Evolutionary conservation across 192 early-diverging fungal species (phyloP), one percentile per base, ranked within the genome.

Genomic region (Backusella mclennaniae): DNA sequence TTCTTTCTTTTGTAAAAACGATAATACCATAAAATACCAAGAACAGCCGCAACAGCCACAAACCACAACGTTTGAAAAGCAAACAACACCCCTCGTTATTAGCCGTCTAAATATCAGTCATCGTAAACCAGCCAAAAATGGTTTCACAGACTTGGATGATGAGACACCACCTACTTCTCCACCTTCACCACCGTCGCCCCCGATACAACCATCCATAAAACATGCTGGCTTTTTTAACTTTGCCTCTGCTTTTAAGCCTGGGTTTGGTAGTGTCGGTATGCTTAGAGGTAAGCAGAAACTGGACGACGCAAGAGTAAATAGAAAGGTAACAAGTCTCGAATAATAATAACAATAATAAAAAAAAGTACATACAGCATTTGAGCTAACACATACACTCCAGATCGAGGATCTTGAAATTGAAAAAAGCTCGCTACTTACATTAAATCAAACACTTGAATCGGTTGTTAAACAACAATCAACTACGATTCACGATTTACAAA

Each of bases 391-490:
- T 6, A 33, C 7, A 68, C 29, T 70, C 26, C 21, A 77, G 76
- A 72, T 77, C 35, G 69, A 70, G 8, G 76, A 77, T 35, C 41
- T 77, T 33, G 76, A 77, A 77, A 77, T 77, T n/a, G 76, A 77
- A 77, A 77, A 77, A n/a, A 63, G 44, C 4, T 71, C 69, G 17
- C 21, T 77, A 0, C 71, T 77, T 36, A 66, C 76, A 17, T n/a
- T 77, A 33, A 77, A 77, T 15, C 21, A 70, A 39, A 77, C 76
- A 35, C 23, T 77, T 7, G 76, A 77, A 71, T 35, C 76, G 8
- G 69, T 52, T 2, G 76, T 77, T 41, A 44, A 53, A 33, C 69
- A 72, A 31, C 76, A 77, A 41, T 70, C 76, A 23, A 46, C 26
- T 38, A 52, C 49, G 6, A 77, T 77, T 41, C 21, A 41, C 2